Evolutionary conservation across 148 eudicot genomes (phyloP).

Genomic region (Diospyros kaki): DNA sequence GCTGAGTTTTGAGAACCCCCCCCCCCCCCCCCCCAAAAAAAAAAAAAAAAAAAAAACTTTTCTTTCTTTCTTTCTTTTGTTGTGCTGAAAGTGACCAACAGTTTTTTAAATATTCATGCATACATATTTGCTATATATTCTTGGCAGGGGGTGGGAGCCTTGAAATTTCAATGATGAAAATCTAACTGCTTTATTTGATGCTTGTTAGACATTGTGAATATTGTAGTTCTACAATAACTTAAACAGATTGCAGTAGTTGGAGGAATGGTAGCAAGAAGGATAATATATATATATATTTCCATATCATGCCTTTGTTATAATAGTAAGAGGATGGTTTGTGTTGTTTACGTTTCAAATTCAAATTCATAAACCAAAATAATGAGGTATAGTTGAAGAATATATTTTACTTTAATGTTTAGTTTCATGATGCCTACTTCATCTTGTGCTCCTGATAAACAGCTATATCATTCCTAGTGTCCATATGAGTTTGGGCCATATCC

Average conservation of each 20-base stretch:
- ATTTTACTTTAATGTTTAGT: no score
- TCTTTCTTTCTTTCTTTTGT: not conserved
- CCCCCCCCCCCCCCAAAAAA: no score
- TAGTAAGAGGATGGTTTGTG: not conserved
- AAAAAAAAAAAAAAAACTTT: conserved; percentile 7
- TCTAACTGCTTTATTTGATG: not conserved
- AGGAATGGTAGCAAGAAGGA: not conserved
- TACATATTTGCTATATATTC: not conserved
- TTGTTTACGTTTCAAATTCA: not conserved
- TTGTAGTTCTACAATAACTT: not conserved
- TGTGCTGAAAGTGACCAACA: not conserved
- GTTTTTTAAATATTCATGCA: not conserved
- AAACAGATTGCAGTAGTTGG: not conserved
- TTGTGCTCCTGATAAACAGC: not conserved
- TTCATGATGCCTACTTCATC: not conserved
- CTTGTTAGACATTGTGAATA: not conserved
- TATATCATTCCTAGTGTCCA: not conserved
- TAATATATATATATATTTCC: no score
- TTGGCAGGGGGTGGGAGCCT: not conserved
- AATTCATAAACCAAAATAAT: no score
- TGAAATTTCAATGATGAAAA: not conserved
- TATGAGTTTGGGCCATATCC: no score
- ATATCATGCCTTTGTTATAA: no score
- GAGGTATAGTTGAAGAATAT: not conserved
- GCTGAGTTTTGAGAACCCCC: not conserved